phyloP scores from a whole-genome alignment of 108 stramenopile species.

The Epipyxis sp. region DNA sequence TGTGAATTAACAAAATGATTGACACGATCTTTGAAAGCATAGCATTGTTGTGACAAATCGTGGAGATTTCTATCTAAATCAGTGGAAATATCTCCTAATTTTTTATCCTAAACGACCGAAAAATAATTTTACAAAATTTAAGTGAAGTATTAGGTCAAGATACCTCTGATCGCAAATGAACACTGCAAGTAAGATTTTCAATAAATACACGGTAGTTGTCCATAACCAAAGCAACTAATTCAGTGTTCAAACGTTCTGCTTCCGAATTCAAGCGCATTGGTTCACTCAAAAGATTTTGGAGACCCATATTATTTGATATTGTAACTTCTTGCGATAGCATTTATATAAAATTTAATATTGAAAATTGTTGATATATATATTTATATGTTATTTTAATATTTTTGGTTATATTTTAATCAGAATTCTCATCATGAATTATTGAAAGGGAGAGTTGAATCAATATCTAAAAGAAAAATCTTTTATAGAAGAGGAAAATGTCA shows the following conservation, averaged over 20 bases:
- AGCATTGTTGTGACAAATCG: background rate
- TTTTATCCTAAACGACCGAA: background rate
- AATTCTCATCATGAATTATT: too few relatives aligned
- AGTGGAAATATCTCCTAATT: background rate
- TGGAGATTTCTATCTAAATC: background rate
- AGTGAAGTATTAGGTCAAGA: background rate
- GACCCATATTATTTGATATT: background rate
- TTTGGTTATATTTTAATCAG: too few relatives aligned
- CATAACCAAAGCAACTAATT: constrained; percentile 4
- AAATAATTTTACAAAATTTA: background rate
- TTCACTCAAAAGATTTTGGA: constrained; percentile 18
- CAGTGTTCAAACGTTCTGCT: constrained; percentile 20
- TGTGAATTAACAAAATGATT: background rate
- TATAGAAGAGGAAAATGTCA: too few relatives aligned
- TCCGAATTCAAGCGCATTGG: constrained; percentile 4
- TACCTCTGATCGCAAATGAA: constrained; percentile 17
- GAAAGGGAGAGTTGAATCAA: too few relatives aligned
- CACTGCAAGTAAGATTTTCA: constrained; percentile 20
- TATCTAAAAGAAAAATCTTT: too few relatives aligned
- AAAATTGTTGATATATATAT: too few relatives aligned
- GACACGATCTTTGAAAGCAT: background rate
- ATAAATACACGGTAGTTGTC: constrained; percentile 21
- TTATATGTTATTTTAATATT: too few relatives aligned
- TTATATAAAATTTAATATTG: too few relatives aligned
- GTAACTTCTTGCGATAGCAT: background rate